Conservation (phyloP, 2,329 filamentous ascomycete species). For the Colletotrichum sp. region DNA sequence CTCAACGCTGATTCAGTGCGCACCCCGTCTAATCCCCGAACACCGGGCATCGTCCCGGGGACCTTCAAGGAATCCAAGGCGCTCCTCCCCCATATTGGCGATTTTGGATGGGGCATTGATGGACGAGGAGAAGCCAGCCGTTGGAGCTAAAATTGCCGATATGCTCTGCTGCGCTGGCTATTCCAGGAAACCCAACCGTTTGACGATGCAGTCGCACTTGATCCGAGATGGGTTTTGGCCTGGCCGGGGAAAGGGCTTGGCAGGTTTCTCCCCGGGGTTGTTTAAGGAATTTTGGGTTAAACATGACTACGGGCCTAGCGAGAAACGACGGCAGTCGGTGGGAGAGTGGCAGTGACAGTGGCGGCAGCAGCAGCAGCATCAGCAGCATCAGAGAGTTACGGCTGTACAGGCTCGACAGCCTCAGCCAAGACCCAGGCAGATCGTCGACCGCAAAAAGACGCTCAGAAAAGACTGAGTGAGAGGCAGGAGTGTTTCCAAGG, state of each 20-base stretch:
- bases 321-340: not conserved
- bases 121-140: not conserved
- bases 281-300: not conserved
- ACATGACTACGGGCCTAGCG: not conserved
- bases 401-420: not conserved
- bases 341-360: not conserved
- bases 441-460: not conserved
- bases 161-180: not conserved
- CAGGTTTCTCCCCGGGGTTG: not conserved
- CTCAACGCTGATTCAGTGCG: not conserved
- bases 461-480: not conserved
- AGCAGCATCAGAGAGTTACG: not conserved
- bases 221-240: constrained; percentile 8
- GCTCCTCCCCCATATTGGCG: not conserved
- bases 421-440: constrained; percentile 8
- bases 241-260: constrained; percentile 7
- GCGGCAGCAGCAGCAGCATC: not conserved
- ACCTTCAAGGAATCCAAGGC: not conserved
- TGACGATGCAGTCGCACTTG: not conserved
- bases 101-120: not conserved
- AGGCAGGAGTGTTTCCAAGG: constrained; percentile 9
- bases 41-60: not conserved
- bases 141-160: not conserved
- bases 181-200: constrained; percentile 2
- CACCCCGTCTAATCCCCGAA: constrained; percentile 2